Evolutionary conservation across 371 early-diverging fungal species (phyloP).

Genomic region (Cokeromyces recurvatus): DNA sequence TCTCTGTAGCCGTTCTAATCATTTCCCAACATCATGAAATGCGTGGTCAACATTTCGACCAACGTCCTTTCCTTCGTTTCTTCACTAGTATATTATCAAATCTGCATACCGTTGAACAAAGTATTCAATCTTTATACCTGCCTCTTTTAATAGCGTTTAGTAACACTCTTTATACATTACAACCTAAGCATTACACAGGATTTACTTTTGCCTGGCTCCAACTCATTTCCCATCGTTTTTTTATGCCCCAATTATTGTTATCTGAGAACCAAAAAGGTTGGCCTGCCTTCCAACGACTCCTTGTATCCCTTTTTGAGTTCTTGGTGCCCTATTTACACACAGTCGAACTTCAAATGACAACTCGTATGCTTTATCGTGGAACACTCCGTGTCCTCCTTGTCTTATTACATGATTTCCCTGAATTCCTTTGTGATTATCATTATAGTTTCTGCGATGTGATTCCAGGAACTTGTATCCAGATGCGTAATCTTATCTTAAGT

Average conservation of each 20-base stretch:
- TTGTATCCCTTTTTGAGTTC: constrained; percentile 81
- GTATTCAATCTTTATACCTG: constrained; percentile 60
- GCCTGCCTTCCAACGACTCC: constrained; percentile 79
- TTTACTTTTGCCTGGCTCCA: constrained; percentile 96
- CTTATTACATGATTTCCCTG: constrained; percentile 96
- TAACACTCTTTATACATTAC: constrained; percentile 79
- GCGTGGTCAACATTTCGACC: constrained; percentile 78
- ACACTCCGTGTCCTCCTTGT: constrained; percentile 86
- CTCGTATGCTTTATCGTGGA: constrained; percentile 84
- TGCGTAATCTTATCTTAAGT: constrained; percentile 90
- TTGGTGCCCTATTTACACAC: constrained; percentile 76
- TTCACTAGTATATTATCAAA: constrained; percentile 82
- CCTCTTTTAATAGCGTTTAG: constrained; percentile 68
- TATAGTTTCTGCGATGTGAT: constrained; percentile 90
- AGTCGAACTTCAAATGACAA: constrained; percentile 67
- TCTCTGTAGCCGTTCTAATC: constrained; percentile 81
- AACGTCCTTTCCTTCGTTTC: constrained; percentile 87
- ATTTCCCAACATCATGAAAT: constrained; percentile 83
- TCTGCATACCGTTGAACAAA: constrained; percentile 63
- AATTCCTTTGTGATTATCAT: constrained; percentile 92
- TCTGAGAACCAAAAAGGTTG: constrained; percentile 78
- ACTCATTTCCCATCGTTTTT: constrained; percentile 86
- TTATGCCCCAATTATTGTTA: constrained; percentile 84
- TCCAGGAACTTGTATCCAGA: constrained; percentile 89
- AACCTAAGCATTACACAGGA: constrained; percentile 87